Evolutionary conservation across 805 yeast genomes (phyloP), one percentile per base, ranked within the genome.

Genomic region (Candida germanica): DNA sequence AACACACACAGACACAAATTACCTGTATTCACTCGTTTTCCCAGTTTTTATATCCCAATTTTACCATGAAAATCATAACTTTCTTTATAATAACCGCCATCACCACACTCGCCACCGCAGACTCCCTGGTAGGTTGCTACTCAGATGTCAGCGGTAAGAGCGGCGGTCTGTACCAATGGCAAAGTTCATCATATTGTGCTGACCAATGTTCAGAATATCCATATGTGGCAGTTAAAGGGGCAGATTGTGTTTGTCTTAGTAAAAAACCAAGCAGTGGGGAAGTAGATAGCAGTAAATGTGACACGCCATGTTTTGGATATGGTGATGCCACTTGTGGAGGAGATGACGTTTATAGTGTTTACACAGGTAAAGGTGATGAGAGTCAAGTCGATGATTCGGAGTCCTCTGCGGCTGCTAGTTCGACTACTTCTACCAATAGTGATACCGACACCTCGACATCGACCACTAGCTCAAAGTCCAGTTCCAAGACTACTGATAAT

Each of bases 251-350:
- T 44, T 69, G 75, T 43, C 61, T 69, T 36, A 42, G 46, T 19
- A 29, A 50, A 5, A 39, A 50, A 23, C 75, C 75, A 10, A 32
- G 47, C 19, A 20, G 42, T 2, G 29, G 38, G 14, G 40, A 40
- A 6, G 36, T 47, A 11, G 35, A 27, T 16, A 6, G 21, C n/a
- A 32, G 40, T 3, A 22, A 36, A 31, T 69, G 75, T 51, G 44
- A 47, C 35, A 49, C 49, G 4, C 29, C 15, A 1, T 69, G 75
- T 48, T 28, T 43, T 29, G 73, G 73, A 6, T 69, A 50, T 38
- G 64, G 59, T 10, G 3, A 18, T 1, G 54, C 44, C 14, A 54
- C 33, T 14, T 69, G 75, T 44, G 75, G 75, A 17, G 73, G 75
- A 13, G 7, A 41, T 3, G 31, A 35, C 23, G 57, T 59, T 3